Percentiles rank a stretch among this genome's conserved stretches.
Evolutionary conservation across 2,329 filamentous ascomycete species (phyloP).

Genomic region (Trichophyton equinum): DNA sequence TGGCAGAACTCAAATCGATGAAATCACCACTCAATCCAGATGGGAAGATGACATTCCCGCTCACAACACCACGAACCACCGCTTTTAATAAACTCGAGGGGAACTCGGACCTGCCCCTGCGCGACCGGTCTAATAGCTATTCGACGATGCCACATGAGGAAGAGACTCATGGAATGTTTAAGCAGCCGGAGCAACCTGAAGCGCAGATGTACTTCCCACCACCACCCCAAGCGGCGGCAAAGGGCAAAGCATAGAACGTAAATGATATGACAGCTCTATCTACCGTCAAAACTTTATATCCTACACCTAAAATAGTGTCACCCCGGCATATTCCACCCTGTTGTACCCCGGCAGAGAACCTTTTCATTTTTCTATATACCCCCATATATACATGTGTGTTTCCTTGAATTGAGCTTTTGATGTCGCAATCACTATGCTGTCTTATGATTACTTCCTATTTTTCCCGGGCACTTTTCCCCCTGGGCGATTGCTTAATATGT

Average conservation of each 20-base stretch:
- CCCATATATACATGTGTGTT: background rate
- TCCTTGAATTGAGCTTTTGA: background rate
- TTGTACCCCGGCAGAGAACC: background rate
- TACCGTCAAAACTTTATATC: background rate
- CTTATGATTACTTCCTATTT: background rate
- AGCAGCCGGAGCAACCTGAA: slow-evolving; percentile 11
- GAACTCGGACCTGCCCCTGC: slow-evolving; percentile 30
- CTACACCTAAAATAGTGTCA: background rate
- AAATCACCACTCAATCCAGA: slow-evolving; percentile 28
- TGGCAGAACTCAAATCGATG: slow-evolving; percentile 23
- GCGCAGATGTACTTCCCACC: slow-evolving; percentile 33
- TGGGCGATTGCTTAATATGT: background rate
- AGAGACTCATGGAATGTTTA: slow-evolving; percentile 10
- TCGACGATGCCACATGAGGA: background rate
- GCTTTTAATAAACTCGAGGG: slow-evolving; percentile 31
- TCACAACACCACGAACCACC: slow-evolving; percentile 31
- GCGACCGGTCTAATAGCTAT: slow-evolving; percentile 18
- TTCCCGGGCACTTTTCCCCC: background rate
- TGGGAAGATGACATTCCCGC: slow-evolving; percentile 21
- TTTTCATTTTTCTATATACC: background rate
- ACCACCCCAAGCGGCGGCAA: slow-evolving; percentile 24
- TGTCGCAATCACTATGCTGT: background rate
- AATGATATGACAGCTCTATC: background rate
- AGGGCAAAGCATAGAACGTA: slow-evolving; percentile 18
- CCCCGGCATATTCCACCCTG: background rate